Conservation (phyloP, 208 protist genomes). For the Acanthamoeba sp. region DNA sequence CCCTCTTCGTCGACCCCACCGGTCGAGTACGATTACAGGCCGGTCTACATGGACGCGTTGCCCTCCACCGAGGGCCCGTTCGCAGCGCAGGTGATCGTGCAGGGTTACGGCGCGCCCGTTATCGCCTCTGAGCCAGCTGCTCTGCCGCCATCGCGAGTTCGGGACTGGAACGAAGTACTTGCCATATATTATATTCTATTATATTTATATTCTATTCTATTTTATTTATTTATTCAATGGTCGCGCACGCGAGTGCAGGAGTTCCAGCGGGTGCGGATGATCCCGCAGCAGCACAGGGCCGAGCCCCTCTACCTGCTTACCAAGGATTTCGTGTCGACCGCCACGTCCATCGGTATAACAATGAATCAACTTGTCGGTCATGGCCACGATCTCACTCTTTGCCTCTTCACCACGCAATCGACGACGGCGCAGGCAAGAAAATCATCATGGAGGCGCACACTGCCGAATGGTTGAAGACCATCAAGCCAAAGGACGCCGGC, state of each 20-base stretch:
- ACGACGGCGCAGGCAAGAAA: background rate
- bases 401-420: too few relatives aligned
- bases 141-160: background rate
- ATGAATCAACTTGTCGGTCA: too few relatives aligned
- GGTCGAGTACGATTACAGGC: background rate
- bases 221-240: too few relatives aligned
- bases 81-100: background rate
- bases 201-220: too few relatives aligned
- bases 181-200: background rate
- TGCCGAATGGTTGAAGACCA: background rate
- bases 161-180: background rate
- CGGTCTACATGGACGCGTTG: background rate
- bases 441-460: conserved; percentile 56
- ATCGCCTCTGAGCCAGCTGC: background rate
- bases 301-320: conserved; percentile 2
- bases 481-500: background rate
- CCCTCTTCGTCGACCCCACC: background rate
- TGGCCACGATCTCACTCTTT: too few relatives aligned
- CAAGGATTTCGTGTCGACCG: conserved; percentile 10
- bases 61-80: background rate
- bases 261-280: conserved; percentile 22
- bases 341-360: background rate
- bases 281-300: background rate
- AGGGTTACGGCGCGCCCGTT: background rate
- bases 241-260: background rate